Base-by-base conservation (phyloP, 2,329 filamentous ascomycete species). In the Truncatella angustata region DNA sequence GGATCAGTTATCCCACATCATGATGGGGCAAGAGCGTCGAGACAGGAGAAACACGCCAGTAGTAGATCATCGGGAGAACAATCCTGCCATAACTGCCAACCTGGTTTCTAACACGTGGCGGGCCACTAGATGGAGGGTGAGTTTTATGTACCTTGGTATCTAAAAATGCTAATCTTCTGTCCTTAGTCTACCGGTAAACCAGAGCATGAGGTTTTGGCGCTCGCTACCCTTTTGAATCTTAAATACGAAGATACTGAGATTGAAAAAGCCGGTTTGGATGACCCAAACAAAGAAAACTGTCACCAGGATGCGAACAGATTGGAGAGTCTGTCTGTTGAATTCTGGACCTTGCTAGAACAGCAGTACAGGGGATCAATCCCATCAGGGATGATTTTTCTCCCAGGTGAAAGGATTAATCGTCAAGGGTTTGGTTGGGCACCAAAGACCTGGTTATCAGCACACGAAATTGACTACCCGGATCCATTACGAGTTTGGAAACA, bases 71-170 rank as follows among this genome's bases (percentile, higher is more conserved):
- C 28, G 11, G 44, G 28, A 35, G 28, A 47, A 30, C 12, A 11
- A 32, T n/a, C 28, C 28, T 35, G 23, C 44, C 11, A 32, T 12
- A 4, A n/a, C 44, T 32, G 44, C 44, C 23, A 32, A 14, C 3
- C 10, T 44, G 4, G 37, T 50, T 23, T n/a, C 37, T 14, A 44
- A 50, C 32, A 18, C 37, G 2, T 50, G 49, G 49, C 49, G 37
- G 21, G 49, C 49, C 12, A 36, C 49, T 18, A n/a, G 49, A 42
- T 50, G 49, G 49, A 24, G 49, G 16, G 49, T 50, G 26, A 50
- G 49, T 35, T 14, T 32, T 14, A 14, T n/a, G 28, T 32, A 32
- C 28, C 28, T 32, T 14, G 2, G 28, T 32, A 32, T 32, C 7
- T 32, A 32, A 9, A 32, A 32, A 32, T 14, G 28, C 28, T 32